Evolutionary conservation across 805 yeast genomes (phyloP), one percentile per base, ranked within the genome.

Genomic region (Saccharomyces mikatae): DNA sequence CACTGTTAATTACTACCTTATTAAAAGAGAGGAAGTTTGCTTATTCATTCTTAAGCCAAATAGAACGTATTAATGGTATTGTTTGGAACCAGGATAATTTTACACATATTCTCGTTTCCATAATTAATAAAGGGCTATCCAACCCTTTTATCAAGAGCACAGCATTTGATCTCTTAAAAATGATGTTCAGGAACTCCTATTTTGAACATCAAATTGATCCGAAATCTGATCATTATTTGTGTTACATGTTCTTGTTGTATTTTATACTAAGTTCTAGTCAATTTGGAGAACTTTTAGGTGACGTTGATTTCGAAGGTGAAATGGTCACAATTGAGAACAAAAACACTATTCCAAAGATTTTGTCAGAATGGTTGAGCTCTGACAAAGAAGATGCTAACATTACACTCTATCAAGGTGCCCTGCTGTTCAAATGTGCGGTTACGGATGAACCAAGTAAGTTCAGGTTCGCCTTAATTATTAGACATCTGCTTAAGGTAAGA

Each of bases 91-190:
- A 64, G 31, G 71, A 71, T 2, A 83, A 80, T 61, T 76, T 84
- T 58, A 82, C 84, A 54, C 74, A 76, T 29, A 73, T 80, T 21
- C 64, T 85, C 36, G 65, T 81, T 30, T 71, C 74, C 47, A 62
- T 78, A 22, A 68, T 80, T 21, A 72, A 80, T 3, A 82, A 79
- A 62, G 92, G 91, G 0, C 66, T 85, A 46, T 77, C 79, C 41
- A 68, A 81, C 8, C 81, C 89, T 6, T 82, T 79, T 54, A 74
- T 84, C 22, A 79, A 77, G 54, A 76, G 75, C 9, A 70, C 75
- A 2, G 78, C 87, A 0, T 62, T 80, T 32, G 71, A 69, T 1
- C 72, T 80, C 26, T 62, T 84, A 60, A 73, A 71, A 50, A 62
- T 68, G 0, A 65, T 80, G 26, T 76, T 80, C 62, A 69, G 70